phyloP scores from a whole-genome alignment of 371 early-diverging fungal species.

The Syncephalastrum contaminatum region DNA sequence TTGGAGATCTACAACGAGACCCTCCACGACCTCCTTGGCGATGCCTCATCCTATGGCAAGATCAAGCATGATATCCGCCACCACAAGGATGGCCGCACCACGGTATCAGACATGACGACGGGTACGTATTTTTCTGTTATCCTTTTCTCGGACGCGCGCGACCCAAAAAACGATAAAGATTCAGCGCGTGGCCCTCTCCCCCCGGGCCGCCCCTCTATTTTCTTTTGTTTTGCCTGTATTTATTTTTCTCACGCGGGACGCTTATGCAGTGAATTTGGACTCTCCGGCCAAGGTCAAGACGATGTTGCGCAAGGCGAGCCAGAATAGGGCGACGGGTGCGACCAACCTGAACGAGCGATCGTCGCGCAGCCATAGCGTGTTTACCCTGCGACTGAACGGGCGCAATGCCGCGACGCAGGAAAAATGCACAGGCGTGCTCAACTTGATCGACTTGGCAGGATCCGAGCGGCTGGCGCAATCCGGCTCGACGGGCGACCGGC shows the following conservation, averaged over 20 bases:
- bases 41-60: conserved; percentile 34
- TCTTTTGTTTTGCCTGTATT: background rate
- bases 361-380: conserved; percentile 95
- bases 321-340: conserved; percentile 86
- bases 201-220: background rate
- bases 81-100: conserved; percentile 70
- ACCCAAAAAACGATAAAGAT: conserved; percentile 1
- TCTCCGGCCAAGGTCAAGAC: conserved; percentile 70
- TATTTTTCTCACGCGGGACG: background rate
- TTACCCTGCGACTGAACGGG: conserved; percentile 80
- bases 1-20: conserved; percentile 97
- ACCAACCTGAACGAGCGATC: conserved; percentile 96
- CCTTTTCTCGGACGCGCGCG: background rate
- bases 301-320: conserved; percentile 73
- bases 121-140: conserved; percentile 28
- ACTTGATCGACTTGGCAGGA: conserved; percentile 98
- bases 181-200: too few relatives aligned
- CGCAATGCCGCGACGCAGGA: conserved; percentile 73
- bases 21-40: conserved; percentile 68
- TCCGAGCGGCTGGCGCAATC: conserved; percentile 89
- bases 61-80: conserved; percentile 86
- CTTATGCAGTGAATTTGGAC: conserved; percentile 47
- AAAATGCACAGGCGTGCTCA: conserved; percentile 73
- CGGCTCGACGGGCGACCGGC: conserved; percentile 87
- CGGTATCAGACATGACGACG: conserved; percentile 73